Base-by-base conservation (phyloP, 345 rosid species). In the Luvunga scandens region DNA sequence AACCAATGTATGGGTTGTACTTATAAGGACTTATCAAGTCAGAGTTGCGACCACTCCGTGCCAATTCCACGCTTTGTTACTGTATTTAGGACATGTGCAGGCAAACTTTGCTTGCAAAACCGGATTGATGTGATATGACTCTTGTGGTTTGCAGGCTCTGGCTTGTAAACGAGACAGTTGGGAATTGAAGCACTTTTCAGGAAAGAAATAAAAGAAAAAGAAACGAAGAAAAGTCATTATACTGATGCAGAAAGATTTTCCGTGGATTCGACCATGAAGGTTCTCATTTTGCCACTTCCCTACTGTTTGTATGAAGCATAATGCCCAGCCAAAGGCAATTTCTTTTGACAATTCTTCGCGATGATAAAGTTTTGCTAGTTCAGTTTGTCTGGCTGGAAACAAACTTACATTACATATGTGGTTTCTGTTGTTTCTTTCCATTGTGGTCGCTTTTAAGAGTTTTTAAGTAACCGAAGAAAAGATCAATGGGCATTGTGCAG, bases 81-180 rank as follows among this genome's bases (percentile, higher is more conserved):
- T 42, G 68, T 64, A 18, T 38, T 33, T 18, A 7, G 68, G 6
- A 27, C 60, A n/a, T n/a, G 53, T 67, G 24, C n/a, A 27, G 22
- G 73, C 16, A 13, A 13, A 7, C 38, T 48, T 70, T 48, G 60
- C 73, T 70, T 70, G 73, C 33, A 28, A 27, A 27, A 48, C 36
- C 30, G 24, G 73, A 21, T 45, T 70, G 60, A 70, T 70, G 7
- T 70, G 73, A 70, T 70, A 8, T 6, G 22, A 70, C 73, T 9
- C 9, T 48, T 48, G 18, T 31, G 38, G 39, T 31, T 4, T 18
- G n/a, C 68, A 64, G 68, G 68, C 73, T 70, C 48, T 22, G 16
- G 13, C 36, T 14, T 45, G 73, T 48, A 57, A 27, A 70, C 18
- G 38, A 27, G 69, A 64, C 31, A 39, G 21, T 6, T 42, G 57